Base-by-base conservation (phyloP, 2,329 filamentous ascomycete genomes). In the Spiromastix sp. region DNA sequence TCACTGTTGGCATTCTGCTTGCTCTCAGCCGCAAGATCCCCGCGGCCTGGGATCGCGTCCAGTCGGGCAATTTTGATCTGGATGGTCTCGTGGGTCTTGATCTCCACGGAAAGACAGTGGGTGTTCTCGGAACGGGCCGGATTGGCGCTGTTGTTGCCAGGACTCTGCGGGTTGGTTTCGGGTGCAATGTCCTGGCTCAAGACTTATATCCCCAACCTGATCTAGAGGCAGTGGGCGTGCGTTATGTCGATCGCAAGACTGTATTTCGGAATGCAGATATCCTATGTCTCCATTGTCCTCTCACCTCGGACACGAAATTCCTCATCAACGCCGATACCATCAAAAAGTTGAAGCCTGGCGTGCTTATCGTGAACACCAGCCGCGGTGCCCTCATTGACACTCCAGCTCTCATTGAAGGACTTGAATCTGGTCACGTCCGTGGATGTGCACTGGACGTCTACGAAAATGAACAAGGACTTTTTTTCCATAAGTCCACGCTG, bases 361-460 rank as follows among this genome's bases (percentile, higher is more conserved):
- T 70, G 1, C 61, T 81, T 54, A 57, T 83, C 20, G 65, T 83
- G 44, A 81, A 83, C 55, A 83, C 78, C 0, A 80, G 77, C 3
- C 71, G 79, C 2, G 79, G 79, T 13, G 76, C 70, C 2, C 59
- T 83, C 35, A 64, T 83, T 40, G 63, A 80, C 48, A 78, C 75
- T 0, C 56, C 59, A 19, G 70, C 74, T 8, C 68, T 79, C 37
- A 72, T 80, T 36, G 57, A 66, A 15, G 71, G 73, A 9, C 65
- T 82, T 40, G 81, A 82, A 60, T 62, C 51, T 24, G 64, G 64
- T n/a, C 67, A 67, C 16, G 60, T 82, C 2, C 74, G 74, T 5
- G 77, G 73, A 1, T 59, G 80, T 19, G 78, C 76, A 0, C 62
- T 82, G 25, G 78, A 82, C 49, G 78, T 82, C 11, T 82, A 81